Evolutionary conservation across 2,329 filamentous ascomycete species (phyloP), one percentile per base, ranked within the genome.

Genomic region (Trichophyton verrucosum): DNA sequence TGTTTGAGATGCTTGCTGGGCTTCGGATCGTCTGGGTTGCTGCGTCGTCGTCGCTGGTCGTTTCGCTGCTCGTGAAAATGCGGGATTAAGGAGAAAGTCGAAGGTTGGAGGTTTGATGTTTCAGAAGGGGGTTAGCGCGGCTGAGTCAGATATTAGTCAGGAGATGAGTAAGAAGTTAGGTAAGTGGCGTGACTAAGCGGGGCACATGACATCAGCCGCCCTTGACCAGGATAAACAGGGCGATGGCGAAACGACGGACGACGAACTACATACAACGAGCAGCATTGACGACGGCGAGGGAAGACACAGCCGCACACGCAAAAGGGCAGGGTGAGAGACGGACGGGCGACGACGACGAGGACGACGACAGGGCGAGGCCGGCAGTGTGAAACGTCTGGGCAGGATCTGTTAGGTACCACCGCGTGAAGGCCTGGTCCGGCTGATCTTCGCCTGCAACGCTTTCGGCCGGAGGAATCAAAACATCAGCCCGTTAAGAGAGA

Each of bases 61-160:
- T 6, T 7, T 27, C 46, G 33, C 11, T 13, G 33, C 11, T 13
- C 33, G 33, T 38, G 46, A n/a, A 27, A n/a, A 33, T 55, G 49
- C 49, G 49, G 49, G 49, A 55, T 55, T 55, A 55, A 55, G 49
- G 49, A 55, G 49, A 36, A 53, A 38, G 33, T 38, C 9, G 33
- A 38, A 38, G 33, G 33, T 22, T 33, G 47, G 22, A 27, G 47
- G 22, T 53, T 33, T 15, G 46, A 22, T 20, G 49, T 55, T 55
- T 55, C 49, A 55, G 49, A 27, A 33, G 11, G 27, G 20, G 27
- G 20, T 22, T 24, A 47, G 44, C 17, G 46, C 20, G 6, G 46
- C 13, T 49, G 20, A 15, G 46, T 24, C 13, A 49, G 22, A 8
- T 22, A 5, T 49, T 8, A 15, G 46, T 24, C 13, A 49, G 46